Evolutionary conservation across 2,329 filamentous ascomycete genomes (phyloP).

Genomic region (Beauveria brongniartii): DNA sequence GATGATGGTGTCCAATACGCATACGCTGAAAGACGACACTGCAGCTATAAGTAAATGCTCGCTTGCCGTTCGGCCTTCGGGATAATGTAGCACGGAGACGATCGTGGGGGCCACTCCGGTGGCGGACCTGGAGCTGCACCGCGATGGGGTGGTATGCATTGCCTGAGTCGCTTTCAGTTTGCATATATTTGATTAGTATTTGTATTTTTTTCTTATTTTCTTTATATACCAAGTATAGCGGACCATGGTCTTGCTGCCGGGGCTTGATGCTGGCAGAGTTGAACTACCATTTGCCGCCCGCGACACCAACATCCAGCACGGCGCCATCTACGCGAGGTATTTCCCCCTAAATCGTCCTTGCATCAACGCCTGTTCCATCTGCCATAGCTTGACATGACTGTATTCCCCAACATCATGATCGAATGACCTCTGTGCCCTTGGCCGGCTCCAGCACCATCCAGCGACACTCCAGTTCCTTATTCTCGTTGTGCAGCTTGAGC

Average conservation of each 20-base stretch:
- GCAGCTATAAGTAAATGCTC: neutral
- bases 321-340: too few relatives aligned
- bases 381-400: neutral
- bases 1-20: too few relatives aligned
- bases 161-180: neutral
- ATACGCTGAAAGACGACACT: neutral
- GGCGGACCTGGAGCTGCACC: neutral
- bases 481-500: conserved; percentile 52
- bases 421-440: conserved; percentile 52
- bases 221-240: too few relatives aligned
- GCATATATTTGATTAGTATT: neutral
- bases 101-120: conserved; percentile 2
- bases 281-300: neutral
- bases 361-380: neutral
- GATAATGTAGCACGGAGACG: conserved; percentile 1
- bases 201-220: neutral
- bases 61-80: conserved; percentile 11
- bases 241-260: neutral
- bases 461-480: conserved; percentile 64
- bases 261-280: neutral
- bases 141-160: neutral
- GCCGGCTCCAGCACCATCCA: conserved; percentile 89
- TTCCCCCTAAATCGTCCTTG: neutral
- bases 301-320: neutral
- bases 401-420: conserved; percentile 18